Conservation (phyloP, 2,329 filamentous ascomycete genomes). For the Talaromyces sp. region DNA sequence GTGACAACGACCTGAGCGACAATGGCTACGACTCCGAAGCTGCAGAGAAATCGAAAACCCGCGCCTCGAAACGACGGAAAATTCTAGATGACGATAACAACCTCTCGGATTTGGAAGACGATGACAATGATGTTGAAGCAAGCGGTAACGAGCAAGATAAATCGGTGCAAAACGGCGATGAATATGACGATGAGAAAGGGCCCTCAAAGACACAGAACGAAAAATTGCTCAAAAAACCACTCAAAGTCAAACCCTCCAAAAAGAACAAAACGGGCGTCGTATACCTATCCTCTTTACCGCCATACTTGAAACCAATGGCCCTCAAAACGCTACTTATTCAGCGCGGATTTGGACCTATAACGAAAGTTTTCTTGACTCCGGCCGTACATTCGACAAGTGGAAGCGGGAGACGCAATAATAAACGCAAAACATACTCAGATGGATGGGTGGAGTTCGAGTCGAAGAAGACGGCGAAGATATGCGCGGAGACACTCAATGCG, state of each 20-base stretch:
- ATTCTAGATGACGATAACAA: constrained; percentile 24
- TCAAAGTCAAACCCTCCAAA: constrained; percentile 4
- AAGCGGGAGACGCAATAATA: constrained; percentile 33
- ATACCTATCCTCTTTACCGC: constrained; percentile 46
- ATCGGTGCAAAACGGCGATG: neutral
- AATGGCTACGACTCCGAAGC: constrained; percentile 47
- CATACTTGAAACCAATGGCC: constrained; percentile 47
- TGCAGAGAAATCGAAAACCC: constrained; percentile 40
- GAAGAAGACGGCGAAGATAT: constrained; percentile 45
- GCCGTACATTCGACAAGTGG: constrained; percentile 27
- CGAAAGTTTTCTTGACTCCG: constrained; percentile 44
- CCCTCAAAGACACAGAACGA: constrained; percentile 19
- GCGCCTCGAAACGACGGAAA: constrained; percentile 32
- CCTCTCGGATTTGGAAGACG: constrained; percentile 40
- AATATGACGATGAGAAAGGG: constrained; percentile 17
- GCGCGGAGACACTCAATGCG: constrained; percentile 46
- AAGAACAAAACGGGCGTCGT: constrained; percentile 43
- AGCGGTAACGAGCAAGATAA: constrained; percentile 17
- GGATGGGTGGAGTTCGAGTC: constrained; percentile 49
- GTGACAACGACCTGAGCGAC: constrained; percentile 40
- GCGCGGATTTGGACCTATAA: constrained; percentile 43
- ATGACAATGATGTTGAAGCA: constrained; percentile 33
- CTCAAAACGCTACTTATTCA: constrained; percentile 42
- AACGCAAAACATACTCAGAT: constrained; percentile 44
- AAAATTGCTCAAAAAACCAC: constrained; percentile 7